Conservation (phyloP, 192 early-diverging fungal genomes). For the Coemansia erecta region DNA sequence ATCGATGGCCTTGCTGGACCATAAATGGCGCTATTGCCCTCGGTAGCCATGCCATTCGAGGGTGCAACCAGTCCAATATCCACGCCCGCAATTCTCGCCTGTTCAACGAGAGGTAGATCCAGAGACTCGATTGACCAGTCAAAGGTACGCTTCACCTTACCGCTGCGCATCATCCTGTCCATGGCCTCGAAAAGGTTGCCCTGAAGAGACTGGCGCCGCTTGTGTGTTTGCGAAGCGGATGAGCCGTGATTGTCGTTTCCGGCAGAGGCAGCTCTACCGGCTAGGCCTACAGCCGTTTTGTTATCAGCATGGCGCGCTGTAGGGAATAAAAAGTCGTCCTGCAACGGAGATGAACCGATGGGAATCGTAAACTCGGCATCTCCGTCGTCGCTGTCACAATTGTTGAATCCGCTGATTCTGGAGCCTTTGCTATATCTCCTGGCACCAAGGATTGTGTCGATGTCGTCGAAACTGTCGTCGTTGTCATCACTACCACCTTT, state of each 20-base stretch:
- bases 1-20: conserved; percentile 6
- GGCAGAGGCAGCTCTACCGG: not conserved
- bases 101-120: conserved; percentile 18
- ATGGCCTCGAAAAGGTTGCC: conserved; percentile 33
- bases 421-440: not conserved
- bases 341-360: conserved; percentile 20
- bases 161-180: conserved; percentile 33
- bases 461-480: conserved; percentile 18
- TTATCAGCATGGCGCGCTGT: not conserved
- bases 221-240: not conserved
- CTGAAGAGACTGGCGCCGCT: conserved; percentile 23
- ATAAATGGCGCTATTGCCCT: no score
- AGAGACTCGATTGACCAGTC: conserved; percentile 28
- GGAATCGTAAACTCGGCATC: not conserved
- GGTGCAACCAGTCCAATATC: conserved; percentile 23
- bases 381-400: not conserved
- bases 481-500: not conserved
- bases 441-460: not conserved
- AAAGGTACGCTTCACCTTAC: conserved; percentile 34
- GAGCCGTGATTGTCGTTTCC: not conserved
- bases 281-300: not conserved
- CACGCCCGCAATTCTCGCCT: conserved; percentile 21
- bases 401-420: not conserved
- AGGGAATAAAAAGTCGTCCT: conserved; percentile 4
- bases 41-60: not conserved